Percentiles rank a stretch among this genome's conserved stretches.
Evolutionary conservation across 2,329 filamentous ascomycete species (phyloP).

Genomic region (Neurospora crassa): DNA sequence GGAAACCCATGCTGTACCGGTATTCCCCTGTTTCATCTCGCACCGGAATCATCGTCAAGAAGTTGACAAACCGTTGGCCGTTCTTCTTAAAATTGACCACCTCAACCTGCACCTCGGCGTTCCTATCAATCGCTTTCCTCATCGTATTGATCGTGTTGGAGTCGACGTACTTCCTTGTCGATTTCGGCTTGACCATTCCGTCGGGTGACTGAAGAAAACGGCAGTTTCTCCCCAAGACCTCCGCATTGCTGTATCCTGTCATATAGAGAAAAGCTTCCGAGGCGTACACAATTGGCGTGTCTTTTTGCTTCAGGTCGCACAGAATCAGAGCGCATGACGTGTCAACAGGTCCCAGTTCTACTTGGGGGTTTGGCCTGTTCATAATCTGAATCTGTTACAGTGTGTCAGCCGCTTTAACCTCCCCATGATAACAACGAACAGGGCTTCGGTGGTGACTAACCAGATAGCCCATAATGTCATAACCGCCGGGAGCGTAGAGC

Average conservation of each 20-base stretch:
- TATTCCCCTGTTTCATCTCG: constrained; percentile 53
- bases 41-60: constrained; percentile 79
- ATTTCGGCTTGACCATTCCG: constrained; percentile 49
- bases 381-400: constrained; percentile 47
- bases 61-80: constrained; percentile 70
- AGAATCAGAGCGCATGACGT: constrained; percentile 76
- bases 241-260: constrained; percentile 66
- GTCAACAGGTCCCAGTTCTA: constrained; percentile 75
- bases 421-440: not conserved
- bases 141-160: constrained; percentile 51
- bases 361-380: constrained; percentile 59
- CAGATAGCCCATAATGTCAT: constrained; percentile 46
- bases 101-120: constrained; percentile 37
- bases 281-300: constrained; percentile 74
- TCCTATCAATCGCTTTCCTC: constrained; percentile 33
- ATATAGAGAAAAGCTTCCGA: constrained; percentile 70
- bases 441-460: constrained; percentile 26
- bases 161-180: constrained; percentile 56
- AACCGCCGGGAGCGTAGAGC: constrained; percentile 44
- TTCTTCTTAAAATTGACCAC: constrained; percentile 77
- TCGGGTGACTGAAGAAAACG: constrained; percentile 76
- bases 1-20: constrained; percentile 72
- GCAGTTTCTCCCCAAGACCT: constrained; percentile 73
- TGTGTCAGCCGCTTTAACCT: constrained; percentile 9
- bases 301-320: constrained; percentile 65